Conservation (phyloP, 1,284 basidiomycete species). For the Xanthoconium separans region DNA sequence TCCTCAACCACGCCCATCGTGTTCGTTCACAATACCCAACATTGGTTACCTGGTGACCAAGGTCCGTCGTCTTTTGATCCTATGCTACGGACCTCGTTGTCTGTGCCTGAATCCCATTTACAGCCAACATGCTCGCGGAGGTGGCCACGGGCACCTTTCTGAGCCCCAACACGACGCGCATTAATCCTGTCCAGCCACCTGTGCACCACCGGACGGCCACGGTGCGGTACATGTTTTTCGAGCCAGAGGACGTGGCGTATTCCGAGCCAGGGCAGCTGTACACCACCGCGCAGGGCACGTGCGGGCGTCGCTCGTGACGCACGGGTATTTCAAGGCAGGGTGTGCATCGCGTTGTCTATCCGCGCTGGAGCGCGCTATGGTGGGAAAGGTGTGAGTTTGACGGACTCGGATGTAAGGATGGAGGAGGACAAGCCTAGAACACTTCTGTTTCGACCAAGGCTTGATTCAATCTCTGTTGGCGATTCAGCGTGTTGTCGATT, state of each 20-base stretch:
- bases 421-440: too few species aligned
- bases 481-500: slow-evolving; percentile 95
- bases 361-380: slow-evolving; percentile 73
- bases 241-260: slow-evolving; percentile 88
- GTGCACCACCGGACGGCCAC: slow-evolving; percentile 98
- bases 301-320: slow-evolving; percentile 92
- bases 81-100: slow-evolving; percentile 88
- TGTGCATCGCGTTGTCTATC: slow-evolving; percentile 90
- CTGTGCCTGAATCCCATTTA: slow-evolving; percentile 86
- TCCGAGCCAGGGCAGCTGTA: slow-evolving; percentile 92
- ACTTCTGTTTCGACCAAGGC: too few species aligned
- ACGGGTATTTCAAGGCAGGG: slow-evolving; percentile 98
- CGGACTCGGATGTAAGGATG: slow-evolving; percentile 23
- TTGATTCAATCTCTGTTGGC: too few species aligned
- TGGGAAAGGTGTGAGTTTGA: background rate
- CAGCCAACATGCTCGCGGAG: slow-evolving; percentile 89
- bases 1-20: too few species aligned
- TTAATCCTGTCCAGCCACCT: slow-evolving; percentile 96
- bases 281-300: slow-evolving; percentile 92
- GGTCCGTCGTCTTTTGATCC: slow-evolving; percentile 63
- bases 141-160: slow-evolving; percentile 89
- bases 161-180: slow-evolving; percentile 87
- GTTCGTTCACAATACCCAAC: too few species aligned
- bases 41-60: slow-evolving; percentile 84
- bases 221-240: slow-evolving; percentile 99